Evolutionary conservation across 2,329 filamentous ascomycete species (phyloP).

Genomic region (Scedosporium boydii): DNA sequence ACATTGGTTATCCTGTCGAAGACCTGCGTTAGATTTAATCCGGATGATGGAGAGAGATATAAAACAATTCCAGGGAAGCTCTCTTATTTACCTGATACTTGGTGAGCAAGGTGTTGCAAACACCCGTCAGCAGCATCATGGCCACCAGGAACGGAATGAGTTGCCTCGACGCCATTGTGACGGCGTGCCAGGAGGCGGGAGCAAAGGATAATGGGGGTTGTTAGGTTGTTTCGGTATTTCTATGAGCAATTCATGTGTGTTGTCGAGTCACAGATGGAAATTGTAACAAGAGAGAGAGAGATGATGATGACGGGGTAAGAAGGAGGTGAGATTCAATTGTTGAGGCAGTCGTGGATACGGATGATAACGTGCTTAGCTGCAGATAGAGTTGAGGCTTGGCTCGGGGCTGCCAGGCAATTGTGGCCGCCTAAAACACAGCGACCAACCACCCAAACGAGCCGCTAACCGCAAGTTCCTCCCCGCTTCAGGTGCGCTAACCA

Average conservation of each 20-base stretch:
- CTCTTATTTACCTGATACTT: constrained; percentile 71
- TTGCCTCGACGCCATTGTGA: constrained; percentile 58
- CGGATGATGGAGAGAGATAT: background rate
- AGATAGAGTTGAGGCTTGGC: background rate
- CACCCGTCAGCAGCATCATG: constrained; percentile 94
- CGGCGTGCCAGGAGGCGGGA: background rate
- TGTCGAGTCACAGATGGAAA: background rate
- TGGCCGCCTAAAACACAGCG: background rate
- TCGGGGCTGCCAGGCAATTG: background rate
- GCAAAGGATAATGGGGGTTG: background rate
- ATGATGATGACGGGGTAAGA: background rate
- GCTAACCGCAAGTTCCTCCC: too few relatives aligned
- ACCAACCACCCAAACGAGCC: background rate
- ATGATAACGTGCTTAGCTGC: too few relatives aligned
- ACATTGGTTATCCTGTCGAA: constrained; percentile 81
- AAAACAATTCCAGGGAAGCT: background rate
- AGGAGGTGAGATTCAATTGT: background rate
- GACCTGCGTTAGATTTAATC: background rate
- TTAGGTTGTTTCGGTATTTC: background rate
- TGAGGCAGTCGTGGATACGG: too few relatives aligned
- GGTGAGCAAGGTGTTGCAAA: constrained; percentile 93
- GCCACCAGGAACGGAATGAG: constrained; percentile 77
- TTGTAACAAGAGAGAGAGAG: background rate
- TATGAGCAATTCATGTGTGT: background rate
- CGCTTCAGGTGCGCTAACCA: too few relatives aligned